These are phyloP conservation scores for Mucor velutinosus DNA, from an alignment of 371 early-diverging fungal species.

Conservation along the genomic window DNA sequence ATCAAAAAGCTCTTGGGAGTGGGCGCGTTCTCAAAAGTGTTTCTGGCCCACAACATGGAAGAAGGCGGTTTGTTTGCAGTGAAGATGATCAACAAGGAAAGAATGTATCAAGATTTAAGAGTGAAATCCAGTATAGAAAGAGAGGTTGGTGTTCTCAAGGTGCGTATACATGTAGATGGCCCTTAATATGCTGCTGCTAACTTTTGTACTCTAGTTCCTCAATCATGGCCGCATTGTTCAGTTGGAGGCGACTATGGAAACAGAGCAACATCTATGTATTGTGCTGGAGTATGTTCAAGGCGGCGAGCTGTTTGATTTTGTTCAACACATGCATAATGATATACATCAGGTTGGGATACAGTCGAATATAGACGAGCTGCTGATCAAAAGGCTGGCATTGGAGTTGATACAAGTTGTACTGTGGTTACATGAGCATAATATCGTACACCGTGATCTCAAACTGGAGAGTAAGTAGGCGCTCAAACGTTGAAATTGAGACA, in stretches of 20 bases:
- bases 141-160: constrained; percentile 34
- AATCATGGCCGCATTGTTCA: constrained; percentile 64
- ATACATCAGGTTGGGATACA: neutral
- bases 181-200: no score
- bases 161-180: neutral
- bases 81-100: constrained; percentile 28
- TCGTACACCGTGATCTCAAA: constrained; percentile 73
- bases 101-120: constrained; percentile 18
- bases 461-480: constrained; percentile 60
- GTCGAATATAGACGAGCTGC: constrained; percentile 18
- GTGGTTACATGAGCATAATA: constrained; percentile 63
- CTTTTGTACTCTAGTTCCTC: constrained; percentile 33
- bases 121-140: constrained; percentile 32
- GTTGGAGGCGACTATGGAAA: constrained; percentile 67
- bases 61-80: constrained; percentile 20
- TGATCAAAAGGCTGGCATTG: constrained; percentile 25
- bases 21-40: constrained; percentile 35
- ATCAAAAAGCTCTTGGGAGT: constrained; percentile 25
- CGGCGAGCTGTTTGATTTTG: constrained; percentile 35
- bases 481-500: neutral
- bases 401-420: constrained; percentile 57
- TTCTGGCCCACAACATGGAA: constrained; percentile 27
- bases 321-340: constrained; percentile 25
- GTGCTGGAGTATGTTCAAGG: constrained; percentile 35
- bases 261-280: constrained; percentile 55